Evolutionary conservation across 768 basidiomycete species (phyloP).

Genomic region (Panellus pusillus): DNA sequence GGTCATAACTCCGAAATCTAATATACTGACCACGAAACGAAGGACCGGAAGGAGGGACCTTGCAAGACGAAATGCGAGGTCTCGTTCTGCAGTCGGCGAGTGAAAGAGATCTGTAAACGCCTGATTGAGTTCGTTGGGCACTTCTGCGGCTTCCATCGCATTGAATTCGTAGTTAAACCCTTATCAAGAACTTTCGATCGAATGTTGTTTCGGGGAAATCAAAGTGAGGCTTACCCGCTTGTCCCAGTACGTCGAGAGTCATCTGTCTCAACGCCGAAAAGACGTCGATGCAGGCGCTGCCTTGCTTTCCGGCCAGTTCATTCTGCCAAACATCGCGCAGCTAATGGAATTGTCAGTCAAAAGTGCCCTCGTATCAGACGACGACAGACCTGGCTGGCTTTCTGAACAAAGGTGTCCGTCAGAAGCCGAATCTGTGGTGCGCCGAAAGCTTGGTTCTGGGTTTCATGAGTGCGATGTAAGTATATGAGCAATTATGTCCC

Average conservation of each 20-base stretch:
- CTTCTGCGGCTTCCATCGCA: slow-evolving; percentile 25
- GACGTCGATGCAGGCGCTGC: slow-evolving; percentile 30
- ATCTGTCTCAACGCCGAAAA: slow-evolving; percentile 33
- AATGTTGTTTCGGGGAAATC: not conserved
- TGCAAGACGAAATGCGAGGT: slow-evolving; percentile 19
- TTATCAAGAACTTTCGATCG: not conserved
- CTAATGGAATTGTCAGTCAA: slow-evolving; percentile 13
- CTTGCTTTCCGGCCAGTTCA: slow-evolving; percentile 21
- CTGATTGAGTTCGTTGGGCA: slow-evolving; percentile 30
- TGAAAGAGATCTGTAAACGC: slow-evolving; percentile 34
- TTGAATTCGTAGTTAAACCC: slow-evolving; percentile 35
- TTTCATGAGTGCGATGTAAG: not conserved
- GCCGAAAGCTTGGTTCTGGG: slow-evolving; percentile 48
- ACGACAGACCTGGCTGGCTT: slow-evolving; percentile 31
- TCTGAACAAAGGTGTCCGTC: slow-evolving; percentile 37
- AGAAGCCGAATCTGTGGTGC: slow-evolving; percentile 40
- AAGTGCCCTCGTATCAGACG: no score
- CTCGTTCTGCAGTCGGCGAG: not conserved
- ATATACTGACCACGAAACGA: slow-evolving; percentile 23
- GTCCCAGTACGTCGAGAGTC: slow-evolving; percentile 45
- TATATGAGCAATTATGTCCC: not conserved
- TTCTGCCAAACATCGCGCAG: slow-evolving; percentile 35
- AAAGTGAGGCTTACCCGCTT: slow-evolving; percentile 31
- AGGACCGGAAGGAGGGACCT: slow-evolving; percentile 28
- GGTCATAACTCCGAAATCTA: not conserved